Evolutionary conservation across 306 rosid species (phyloP).

Genomic region (Pyrus communis): DNA sequence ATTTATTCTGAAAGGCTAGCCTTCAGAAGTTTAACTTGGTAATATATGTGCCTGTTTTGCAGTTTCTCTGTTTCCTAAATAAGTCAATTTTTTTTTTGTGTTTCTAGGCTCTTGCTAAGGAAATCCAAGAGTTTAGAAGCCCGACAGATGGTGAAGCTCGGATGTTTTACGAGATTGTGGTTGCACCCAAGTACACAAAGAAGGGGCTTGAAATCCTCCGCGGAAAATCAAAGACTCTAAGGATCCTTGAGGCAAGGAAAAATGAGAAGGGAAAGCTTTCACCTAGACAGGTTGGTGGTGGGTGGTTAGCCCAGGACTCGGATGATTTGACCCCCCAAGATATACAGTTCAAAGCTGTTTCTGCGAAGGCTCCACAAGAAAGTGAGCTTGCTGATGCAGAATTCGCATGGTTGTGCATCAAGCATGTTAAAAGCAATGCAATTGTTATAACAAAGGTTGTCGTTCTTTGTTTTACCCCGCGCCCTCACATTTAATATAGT

Average conservation of each 20-base stretch:
- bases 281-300: constrained; percentile 89
- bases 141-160: constrained; percentile 84
- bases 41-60: neutral
- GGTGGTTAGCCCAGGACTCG: constrained; percentile 87
- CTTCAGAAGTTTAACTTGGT: neutral
- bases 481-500: neutral
- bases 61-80: neutral
- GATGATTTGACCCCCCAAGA: constrained; percentile 71
- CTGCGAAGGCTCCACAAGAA: constrained; percentile 58
- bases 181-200: constrained; percentile 84
- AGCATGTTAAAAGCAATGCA: constrained; percentile 95
- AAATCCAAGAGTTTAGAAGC: constrained; percentile 84
- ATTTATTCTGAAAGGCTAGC: neutral
- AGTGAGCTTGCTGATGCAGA: constrained; percentile 60
- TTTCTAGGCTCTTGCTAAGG: constrained; percentile 70
- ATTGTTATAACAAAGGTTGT: constrained; percentile 79
- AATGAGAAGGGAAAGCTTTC: constrained; percentile 81
- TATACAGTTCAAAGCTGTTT: constrained; percentile 49
- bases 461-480: neutral
- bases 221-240: constrained; percentile 72
- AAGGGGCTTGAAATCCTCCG: constrained; percentile 81
- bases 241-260: constrained; percentile 74
- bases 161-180: constrained; percentile 95
- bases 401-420: constrained; percentile 83
- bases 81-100: neutral